Conservation (phyloP, 2,329 filamentous ascomycete species). For the Dactylella cylindrospora region DNA sequence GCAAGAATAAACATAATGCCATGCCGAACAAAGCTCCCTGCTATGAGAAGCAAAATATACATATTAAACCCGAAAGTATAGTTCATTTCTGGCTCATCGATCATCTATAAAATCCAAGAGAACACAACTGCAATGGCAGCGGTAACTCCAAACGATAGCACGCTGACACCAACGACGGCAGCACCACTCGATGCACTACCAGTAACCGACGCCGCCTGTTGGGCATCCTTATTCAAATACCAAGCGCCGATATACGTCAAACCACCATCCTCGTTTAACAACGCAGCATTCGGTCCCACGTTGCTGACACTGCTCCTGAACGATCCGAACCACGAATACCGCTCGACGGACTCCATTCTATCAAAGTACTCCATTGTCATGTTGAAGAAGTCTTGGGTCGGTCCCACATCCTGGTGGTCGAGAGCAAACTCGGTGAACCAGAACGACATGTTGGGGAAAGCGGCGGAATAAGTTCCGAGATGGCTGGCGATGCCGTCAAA, state of each 20-base stretch:
- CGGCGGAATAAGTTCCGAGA: constrained; percentile 63
- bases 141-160: constrained; percentile 4
- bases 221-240: constrained; percentile 64
- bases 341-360: constrained; percentile 61
- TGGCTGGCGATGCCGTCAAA: constrained; percentile 69
- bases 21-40: no score
- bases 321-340: constrained; percentile 74
- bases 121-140: constrained; percentile 1
- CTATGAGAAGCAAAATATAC: no score
- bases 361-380: constrained; percentile 68
- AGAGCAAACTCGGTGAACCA: constrained; percentile 80
- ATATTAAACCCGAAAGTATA: no score
- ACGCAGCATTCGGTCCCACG: constrained; percentile 70
- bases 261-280: constrained; percentile 67
- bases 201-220: constrained; percentile 24
- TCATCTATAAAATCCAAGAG: constrained; percentile 9
- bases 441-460: constrained; percentile 64
- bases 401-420: constrained; percentile 59
- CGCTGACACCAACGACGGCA: background rate
- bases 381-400: constrained; percentile 69
- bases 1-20: no score
- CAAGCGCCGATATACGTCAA: constrained; percentile 75
- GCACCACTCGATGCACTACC: constrained; percentile 17
- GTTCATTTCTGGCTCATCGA: no score
- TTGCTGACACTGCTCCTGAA: constrained; percentile 71